A percentile compares a stretch with the other conserved stretches of the same genome.
Conservation (phyloP, 1,139 yeast species). For the Geotrichum europaeum region DNA sequence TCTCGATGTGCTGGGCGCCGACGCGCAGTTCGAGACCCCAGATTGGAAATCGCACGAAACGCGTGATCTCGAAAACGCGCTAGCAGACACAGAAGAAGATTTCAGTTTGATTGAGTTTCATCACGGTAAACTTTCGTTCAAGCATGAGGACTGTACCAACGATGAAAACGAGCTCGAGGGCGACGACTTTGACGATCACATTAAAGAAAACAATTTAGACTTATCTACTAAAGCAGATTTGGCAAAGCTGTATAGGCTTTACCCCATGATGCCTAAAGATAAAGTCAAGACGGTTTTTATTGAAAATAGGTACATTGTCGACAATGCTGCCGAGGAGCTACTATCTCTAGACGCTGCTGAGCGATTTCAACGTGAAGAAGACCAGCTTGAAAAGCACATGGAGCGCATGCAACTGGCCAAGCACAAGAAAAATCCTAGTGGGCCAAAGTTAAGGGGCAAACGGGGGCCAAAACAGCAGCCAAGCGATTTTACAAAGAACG, state of each 20-base stretch:
- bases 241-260: neutral
- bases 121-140: constrained; percentile 7
- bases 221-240: neutral
- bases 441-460: neutral
- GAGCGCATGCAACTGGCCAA: constrained; percentile 1
- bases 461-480: neutral
- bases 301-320: constrained; percentile 8
- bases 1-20: neutral
- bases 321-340: constrained; percentile 16
- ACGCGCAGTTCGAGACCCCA: constrained; percentile 7
- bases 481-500: constrained; percentile 1
- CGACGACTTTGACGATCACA: neutral
- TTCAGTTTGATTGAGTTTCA: constrained; percentile 9
- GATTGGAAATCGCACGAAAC: constrained; percentile 12
- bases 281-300: neutral
- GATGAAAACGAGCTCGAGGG: neutral
- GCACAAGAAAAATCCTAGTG: neutral
- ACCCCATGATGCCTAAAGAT: neutral
- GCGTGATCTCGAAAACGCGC: constrained; percentile 7
- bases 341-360: constrained; percentile 10
- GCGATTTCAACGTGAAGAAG: constrained; percentile 4
- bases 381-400: constrained; percentile 7
- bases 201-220: neutral
- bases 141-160: constrained; percentile 3
- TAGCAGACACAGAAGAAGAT: constrained; percentile 5